phyloP scores from a whole-genome alignment of 139 green algal species.

The Micractinium sp. region DNA sequence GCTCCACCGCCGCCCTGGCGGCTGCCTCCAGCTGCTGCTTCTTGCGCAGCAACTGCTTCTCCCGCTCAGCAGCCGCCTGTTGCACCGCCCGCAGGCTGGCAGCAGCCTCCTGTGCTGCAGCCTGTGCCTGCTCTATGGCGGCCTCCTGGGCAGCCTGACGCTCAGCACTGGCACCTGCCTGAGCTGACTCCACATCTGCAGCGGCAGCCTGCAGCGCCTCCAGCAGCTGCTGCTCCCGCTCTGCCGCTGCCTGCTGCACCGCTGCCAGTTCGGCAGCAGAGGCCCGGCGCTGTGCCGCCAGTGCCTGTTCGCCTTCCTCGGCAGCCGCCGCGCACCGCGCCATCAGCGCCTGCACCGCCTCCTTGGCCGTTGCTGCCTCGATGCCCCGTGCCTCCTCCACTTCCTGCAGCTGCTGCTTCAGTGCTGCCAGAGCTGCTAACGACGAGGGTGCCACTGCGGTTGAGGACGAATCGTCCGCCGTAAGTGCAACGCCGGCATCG shows the following conservation, averaged over 20 bases:
- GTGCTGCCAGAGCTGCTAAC: not conserved
- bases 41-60: not conserved
- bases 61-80: not conserved
- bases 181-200: not conserved
- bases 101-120: not conserved
- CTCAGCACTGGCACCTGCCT: not conserved
- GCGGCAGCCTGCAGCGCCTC: not conserved
- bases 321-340: not conserved
- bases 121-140: not conserved
- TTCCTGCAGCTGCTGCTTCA: not conserved
- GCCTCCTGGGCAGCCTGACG: not conserved
- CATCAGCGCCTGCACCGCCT: constrained; percentile 2
- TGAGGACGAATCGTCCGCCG: no score
- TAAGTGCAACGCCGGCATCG: no score
- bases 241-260: not conserved
- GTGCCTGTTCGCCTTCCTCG: not conserved
- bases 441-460: not conserved
- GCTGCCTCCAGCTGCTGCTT: not conserved
- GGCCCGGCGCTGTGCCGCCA: not conserved
- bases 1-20: not conserved
- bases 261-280: not conserved
- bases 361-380: not conserved
- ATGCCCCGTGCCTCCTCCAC: not conserved
- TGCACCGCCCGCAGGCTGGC: not conserved
- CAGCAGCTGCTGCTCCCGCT: not conserved